phyloP scores from a whole-genome alignment of 2,329 filamentous ascomycete genomes.

The Rosellinia necatrix region DNA sequence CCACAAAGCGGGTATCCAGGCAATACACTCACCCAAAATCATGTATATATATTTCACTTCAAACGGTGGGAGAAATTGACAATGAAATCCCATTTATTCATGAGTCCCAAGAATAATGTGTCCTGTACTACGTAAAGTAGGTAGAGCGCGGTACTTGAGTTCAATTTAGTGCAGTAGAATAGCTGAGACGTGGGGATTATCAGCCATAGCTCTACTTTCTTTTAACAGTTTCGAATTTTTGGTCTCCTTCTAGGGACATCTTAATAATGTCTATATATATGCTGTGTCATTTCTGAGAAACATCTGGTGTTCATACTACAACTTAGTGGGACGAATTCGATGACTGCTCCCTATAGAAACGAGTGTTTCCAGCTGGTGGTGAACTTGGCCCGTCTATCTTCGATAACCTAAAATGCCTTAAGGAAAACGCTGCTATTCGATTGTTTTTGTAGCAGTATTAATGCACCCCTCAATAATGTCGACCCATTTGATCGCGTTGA shows the following conservation, averaged over 20 bases:
- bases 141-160: no score
- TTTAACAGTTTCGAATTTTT: background rate
- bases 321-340: background rate
- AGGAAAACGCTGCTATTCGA: constrained; percentile 25
- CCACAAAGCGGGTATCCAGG: no score
- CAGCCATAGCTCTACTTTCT: background rate
- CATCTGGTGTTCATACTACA: background rate
- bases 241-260: background rate
- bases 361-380: background rate
- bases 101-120: no score
- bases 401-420: background rate
- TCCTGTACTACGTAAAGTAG: no score
- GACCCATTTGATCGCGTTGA: constrained; percentile 63
- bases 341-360: background rate
- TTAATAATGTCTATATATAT: background rate
- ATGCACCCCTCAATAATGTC: constrained; percentile 61
- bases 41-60: no score
- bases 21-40: no score
- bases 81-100: no score
- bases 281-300: background rate
- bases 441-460: constrained; percentile 49
- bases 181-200: no score
- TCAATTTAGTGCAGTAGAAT: background rate
- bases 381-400: no score
- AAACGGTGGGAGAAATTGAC: no score